phyloP scores from a whole-genome alignment of 78 protist species.

The Salpingoeca rosetta region DNA sequence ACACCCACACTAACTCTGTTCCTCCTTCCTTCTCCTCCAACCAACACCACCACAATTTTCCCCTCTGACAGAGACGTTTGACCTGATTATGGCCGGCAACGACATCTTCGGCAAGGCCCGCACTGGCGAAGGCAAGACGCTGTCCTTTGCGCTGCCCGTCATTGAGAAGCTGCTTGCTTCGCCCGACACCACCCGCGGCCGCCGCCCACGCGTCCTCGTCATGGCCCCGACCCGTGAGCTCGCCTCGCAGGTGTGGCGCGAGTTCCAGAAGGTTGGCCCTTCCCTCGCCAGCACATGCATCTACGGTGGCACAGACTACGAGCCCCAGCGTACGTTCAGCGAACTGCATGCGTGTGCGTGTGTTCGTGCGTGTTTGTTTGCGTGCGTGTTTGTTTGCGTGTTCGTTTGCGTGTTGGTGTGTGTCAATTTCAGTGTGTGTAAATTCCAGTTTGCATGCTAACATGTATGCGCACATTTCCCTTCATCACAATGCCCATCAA shows the following conservation, averaged over 20 bases:
- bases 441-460: slow-evolving; percentile 44
- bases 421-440: slow-evolving; percentile 62
- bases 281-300: slow-evolving; percentile 15
- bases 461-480: too few species aligned
- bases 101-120: slow-evolving; percentile 90
- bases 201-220: slow-evolving; percentile 66
- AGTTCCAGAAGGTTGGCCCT: slow-evolving; percentile 47
- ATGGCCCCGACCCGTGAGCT: slow-evolving; percentile 80
- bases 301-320: slow-evolving; percentile 37
- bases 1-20: too few species aligned
- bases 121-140: slow-evolving; percentile 93
- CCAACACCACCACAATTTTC: too few species aligned
- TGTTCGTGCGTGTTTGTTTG: too few species aligned
- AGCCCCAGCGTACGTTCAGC: too few species aligned
- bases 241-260: slow-evolving; percentile 83
- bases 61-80: slow-evolving; percentile 18
- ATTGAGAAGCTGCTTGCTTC: slow-evolving; percentile 59
- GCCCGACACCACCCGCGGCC: slow-evolving; percentile 52
- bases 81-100: slow-evolving; percentile 64
- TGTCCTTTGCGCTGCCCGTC: slow-evolving; percentile 88
- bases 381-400: too few species aligned
- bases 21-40: too few species aligned
- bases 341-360: too few species aligned
- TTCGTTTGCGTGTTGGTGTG: slow-evolving; percentile 87
- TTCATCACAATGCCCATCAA: too few species aligned